These are phyloP conservation scores for Zygosaccharomyces lentus DNA, from an alignment of 805 yeast species.

Conservation along the genomic window DNA sequence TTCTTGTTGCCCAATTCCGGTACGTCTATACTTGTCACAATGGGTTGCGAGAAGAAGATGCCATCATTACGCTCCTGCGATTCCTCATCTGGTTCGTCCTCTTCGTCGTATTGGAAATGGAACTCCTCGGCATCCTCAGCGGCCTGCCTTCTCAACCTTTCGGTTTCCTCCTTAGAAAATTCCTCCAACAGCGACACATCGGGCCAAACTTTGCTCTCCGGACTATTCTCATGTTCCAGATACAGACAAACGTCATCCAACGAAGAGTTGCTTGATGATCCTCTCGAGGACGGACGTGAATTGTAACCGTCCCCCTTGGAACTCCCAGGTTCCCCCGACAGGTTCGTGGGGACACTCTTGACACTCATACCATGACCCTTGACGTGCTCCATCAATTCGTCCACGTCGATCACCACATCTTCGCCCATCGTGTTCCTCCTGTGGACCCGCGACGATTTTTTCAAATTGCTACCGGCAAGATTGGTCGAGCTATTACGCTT, in stretches of 20 bases:
- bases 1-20: slow-evolving; percentile 40
- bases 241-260: slow-evolving; percentile 92
- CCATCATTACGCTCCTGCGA: slow-evolving; percentile 20
- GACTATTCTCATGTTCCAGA: slow-evolving; percentile 46
- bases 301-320: slow-evolving; percentile 34
- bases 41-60: slow-evolving; percentile 41
- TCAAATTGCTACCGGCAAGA: slow-evolving; percentile 10
- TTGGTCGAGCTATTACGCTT: slow-evolving; percentile 10
- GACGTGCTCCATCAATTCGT: slow-evolving; percentile 33
- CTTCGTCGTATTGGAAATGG: slow-evolving; percentile 37
- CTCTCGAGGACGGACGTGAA: slow-evolving; percentile 42
- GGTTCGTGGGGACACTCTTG: slow-evolving; percentile 6
- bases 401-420: slow-evolving; percentile 36
- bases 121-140: slow-evolving; percentile 37
- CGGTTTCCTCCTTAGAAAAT: slow-evolving; percentile 66
- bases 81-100: slow-evolving; percentile 24
- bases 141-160: slow-evolving; percentile 42
- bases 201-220: slow-evolving; percentile 61
- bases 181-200: slow-evolving; percentile 73
- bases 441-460: slow-evolving; percentile 6
- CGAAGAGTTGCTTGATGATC: slow-evolving; percentile 57
- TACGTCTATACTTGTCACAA: slow-evolving; percentile 42
- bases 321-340: slow-evolving; percentile 7
- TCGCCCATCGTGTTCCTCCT: slow-evolving; percentile 18
- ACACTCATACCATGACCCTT: slow-evolving; percentile 3